Conservation (phyloP, 2,329 filamentous ascomycete genomes). For the Trichoderma sp. region DNA sequence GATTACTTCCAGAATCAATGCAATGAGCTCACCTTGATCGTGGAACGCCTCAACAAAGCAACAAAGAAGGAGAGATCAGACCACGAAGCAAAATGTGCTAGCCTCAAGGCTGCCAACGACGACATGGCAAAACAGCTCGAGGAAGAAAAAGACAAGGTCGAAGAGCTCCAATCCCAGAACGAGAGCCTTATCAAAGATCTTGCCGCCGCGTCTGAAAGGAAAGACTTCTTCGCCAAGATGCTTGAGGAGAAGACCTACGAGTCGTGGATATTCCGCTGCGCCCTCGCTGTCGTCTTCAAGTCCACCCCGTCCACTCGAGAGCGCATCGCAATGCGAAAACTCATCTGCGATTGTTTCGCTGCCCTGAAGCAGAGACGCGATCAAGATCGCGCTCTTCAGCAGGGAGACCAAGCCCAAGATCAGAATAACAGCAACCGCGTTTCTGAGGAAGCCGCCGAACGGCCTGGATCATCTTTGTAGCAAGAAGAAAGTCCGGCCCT, state of each 20-base stretch:
- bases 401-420: neutral
- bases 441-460: neutral
- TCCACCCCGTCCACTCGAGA: neutral
- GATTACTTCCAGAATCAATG: neutral
- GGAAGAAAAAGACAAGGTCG: neutral
- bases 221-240: neutral
- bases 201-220: neutral
- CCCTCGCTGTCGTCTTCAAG: slow-evolving; percentile 1
- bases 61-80: neutral
- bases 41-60: neutral
- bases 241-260: slow-evolving; percentile 2
- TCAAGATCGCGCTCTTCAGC: neutral
- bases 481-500: neutral
- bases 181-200: neutral
- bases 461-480: neutral
- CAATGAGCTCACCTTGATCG: neutral
- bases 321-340: neutral
- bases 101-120: neutral
- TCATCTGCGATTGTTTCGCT: neutral
- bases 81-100: neutral
- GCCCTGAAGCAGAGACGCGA: neutral
- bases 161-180: neutral
- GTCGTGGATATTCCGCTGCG: slow-evolving; percentile 15
- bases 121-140: neutral
- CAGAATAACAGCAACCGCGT: neutral